These are phyloP conservation scores for Mycosarcoma mackinlayi DNA, from an alignment of 1,284 basidiomycete species.

Conservation along the genomic window DNA sequence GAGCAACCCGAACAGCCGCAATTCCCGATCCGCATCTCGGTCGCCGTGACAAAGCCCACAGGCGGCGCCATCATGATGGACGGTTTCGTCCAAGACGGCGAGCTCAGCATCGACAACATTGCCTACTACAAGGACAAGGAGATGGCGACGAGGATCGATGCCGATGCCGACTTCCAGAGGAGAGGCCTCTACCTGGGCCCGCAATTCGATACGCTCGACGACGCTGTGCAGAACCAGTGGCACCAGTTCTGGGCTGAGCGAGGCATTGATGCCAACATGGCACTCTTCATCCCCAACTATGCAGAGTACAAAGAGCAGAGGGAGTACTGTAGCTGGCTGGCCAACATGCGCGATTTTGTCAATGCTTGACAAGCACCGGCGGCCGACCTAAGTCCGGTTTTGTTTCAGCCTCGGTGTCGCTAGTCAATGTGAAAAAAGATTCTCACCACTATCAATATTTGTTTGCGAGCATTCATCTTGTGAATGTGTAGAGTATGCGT, in stretches of 20 bases:
- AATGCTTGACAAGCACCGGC: constrained; percentile 72
- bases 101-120: constrained; percentile 88
- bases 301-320: constrained; percentile 68
- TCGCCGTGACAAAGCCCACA: constrained; percentile 83
- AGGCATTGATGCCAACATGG: constrained; percentile 83
- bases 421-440: too few relatives aligned
- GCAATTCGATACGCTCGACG: constrained; percentile 90
- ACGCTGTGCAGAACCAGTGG: constrained; percentile 85
- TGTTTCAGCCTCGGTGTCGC: neutral
- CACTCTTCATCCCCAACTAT: constrained; percentile 69
- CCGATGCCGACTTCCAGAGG: constrained; percentile 92
- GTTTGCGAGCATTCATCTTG: too few relatives aligned
- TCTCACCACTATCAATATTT: too few relatives aligned
- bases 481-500: neutral
- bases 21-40: constrained; percentile 79
- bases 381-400: neutral
- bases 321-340: constrained; percentile 91
- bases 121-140: constrained; percentile 82
- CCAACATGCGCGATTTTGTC: constrained; percentile 84
- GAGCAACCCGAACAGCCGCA: constrained; percentile 43
- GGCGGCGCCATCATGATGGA: constrained; percentile 64
- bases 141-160: constrained; percentile 81
- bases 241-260: constrained; percentile 85
- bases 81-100: constrained; percentile 74
- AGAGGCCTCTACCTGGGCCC: constrained; percentile 92